Evolutionary conservation across 2,329 filamentous ascomycete genomes (phyloP).

Genomic region (Diplodia sapinea): DNA sequence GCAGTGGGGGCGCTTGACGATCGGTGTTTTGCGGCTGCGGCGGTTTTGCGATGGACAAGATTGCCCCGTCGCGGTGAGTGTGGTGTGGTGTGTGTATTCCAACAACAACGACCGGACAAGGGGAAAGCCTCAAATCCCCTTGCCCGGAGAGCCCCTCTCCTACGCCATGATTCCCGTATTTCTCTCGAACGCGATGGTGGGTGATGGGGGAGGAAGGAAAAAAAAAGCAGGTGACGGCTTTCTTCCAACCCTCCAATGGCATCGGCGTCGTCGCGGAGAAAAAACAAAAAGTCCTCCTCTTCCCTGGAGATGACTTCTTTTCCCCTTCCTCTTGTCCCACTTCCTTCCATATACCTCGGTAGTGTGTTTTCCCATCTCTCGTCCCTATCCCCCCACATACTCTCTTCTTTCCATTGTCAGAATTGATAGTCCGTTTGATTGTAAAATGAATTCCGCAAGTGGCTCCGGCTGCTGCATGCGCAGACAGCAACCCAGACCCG

Average conservation of each 20-base stretch:
- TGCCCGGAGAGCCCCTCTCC: background rate
- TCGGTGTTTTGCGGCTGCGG: background rate
- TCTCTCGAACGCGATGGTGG: background rate
- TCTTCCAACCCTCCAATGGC: too few species aligned
- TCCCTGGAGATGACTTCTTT: constrained; percentile 1
- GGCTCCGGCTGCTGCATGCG: constrained; percentile 4
- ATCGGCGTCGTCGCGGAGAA: background rate
- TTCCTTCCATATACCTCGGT: background rate
- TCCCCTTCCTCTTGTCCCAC: background rate
- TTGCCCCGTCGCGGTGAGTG: background rate
- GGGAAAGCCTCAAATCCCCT: background rate
- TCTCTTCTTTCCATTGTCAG: constrained; percentile 3
- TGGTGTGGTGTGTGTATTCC: constrained; percentile 9
- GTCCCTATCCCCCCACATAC: background rate
- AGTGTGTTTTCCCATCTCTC: background rate
- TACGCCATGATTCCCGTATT: background rate
- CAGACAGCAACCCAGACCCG: constrained; percentile 8
- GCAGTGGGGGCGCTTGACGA: background rate
- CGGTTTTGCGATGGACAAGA: too few species aligned
- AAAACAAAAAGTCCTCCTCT: background rate
- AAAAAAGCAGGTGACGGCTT: background rate
- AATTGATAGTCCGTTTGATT: constrained; percentile 12
- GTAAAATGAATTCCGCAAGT: constrained; percentile 2
- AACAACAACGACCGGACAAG: background rate
- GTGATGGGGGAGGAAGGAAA: background rate